Evolutionary conservation across 2,329 filamentous ascomycete species (phyloP), one percentile per base, ranked within the genome.

Genomic region (Trichoderma breve): DNA sequence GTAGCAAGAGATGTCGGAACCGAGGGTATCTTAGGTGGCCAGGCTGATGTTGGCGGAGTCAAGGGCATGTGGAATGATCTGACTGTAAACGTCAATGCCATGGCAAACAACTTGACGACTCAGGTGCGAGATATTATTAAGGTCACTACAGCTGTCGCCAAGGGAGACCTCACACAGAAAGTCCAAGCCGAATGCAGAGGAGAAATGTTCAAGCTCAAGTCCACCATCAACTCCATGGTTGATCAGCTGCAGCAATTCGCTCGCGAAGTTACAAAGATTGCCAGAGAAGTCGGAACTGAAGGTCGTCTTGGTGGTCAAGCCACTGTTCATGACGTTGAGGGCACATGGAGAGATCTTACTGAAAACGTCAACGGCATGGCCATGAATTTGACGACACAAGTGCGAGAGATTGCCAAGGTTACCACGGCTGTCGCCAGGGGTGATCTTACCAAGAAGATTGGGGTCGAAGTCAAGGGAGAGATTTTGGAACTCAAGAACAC

Each of bases 181-280:
- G 95, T 99, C 51, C 94, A 97, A 81, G 95, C 95, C 73, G 94
- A 93, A 79, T 95, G 93, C 83, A 92, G 91, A 84, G 97, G 92
- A 82, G 96, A 95, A 86, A 98, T 95, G 78, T 92, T 91, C 80
- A 94, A 93, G 84, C 92, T 99, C 79, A 99, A 99, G 83, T 95
- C 94, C 73, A 98, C 96, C 61, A 99, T 98, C 86, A 99, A 99
- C 83, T 96, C 93, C 80, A 99, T 99, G 95, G 95, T 99, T 76
- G 96, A 98, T 81, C 96, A 98, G 81, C 86, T 99, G 72, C 94
- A 97, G 79, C 95, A 98, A 79, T 98, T 98, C 80, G 96, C 96
- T 11, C 93, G 94, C 79, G 95, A 98, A 84, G 96, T 99, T 77
- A 98, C 95, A 47, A 97, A 96, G 82, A 93, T 99, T 78, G 95